Conservation (phyloP, 225 moss, liverwort and hornwort species). For the Straminergon stramineum region DNA sequence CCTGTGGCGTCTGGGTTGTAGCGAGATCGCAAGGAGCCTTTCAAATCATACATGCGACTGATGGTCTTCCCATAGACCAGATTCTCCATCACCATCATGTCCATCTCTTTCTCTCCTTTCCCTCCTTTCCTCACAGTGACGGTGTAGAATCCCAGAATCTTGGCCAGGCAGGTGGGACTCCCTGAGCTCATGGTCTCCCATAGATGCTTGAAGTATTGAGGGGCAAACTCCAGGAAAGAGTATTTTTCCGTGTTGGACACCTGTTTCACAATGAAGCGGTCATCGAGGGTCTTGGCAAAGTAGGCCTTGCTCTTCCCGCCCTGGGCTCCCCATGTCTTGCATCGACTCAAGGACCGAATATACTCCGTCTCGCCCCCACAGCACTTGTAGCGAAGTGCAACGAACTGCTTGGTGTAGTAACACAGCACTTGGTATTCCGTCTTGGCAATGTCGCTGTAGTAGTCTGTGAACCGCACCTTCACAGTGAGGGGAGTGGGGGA, state of each 20-base stretch:
- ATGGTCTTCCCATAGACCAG: constrained; percentile 34
- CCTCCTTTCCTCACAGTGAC: constrained; percentile 35
- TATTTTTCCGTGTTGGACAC: constrained; percentile 55
- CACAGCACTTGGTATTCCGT: constrained; percentile 39
- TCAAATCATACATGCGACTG: constrained; percentile 45
- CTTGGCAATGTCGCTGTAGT: constrained; percentile 15
- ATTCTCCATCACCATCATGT: constrained; percentile 67
- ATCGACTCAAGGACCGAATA: constrained; percentile 47
- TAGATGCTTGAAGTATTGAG: constrained; percentile 48
- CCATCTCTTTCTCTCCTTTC: constrained; percentile 41
- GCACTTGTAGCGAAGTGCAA: constrained; percentile 36
- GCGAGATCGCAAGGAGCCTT: constrained; percentile 45
- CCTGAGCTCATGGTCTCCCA: constrained; percentile 41
- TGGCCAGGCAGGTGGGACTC: constrained; percentile 60
- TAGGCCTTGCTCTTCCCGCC: constrained; percentile 60
- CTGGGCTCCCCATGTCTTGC: constrained; percentile 53
- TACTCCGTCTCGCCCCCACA: constrained; percentile 43
- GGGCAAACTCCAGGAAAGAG: constrained; percentile 59
- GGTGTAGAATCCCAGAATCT: constrained; percentile 50
- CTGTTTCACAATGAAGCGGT: constrained; percentile 62
- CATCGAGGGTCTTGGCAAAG: constrained; percentile 63
- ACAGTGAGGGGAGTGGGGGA: constrained; percentile 30
- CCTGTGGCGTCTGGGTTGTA: constrained; percentile 42
- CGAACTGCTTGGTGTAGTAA: constrained; percentile 50
- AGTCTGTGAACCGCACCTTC: constrained; percentile 29